These are phyloP conservation scores for Phytophthora palmivora DNA, from an alignment of 352 stramenopile genomes.

Conservation along the genomic window DNA sequence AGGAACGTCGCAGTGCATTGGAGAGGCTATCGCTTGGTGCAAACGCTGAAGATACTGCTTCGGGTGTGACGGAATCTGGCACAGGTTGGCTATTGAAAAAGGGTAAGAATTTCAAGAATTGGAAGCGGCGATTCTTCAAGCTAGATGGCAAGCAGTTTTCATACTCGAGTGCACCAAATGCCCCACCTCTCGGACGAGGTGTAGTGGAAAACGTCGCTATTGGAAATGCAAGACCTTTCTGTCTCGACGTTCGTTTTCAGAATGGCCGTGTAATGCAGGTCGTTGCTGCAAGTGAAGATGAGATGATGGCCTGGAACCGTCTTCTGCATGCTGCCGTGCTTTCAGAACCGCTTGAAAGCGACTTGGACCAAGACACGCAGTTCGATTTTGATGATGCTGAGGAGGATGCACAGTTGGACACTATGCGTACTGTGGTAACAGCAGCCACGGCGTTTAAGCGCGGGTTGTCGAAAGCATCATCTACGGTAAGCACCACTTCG, in stretches of 20 bases:
- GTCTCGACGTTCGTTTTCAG: constrained; percentile 66
- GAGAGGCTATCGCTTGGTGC: constrained; percentile 34
- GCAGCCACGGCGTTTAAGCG: constrained; percentile 50
- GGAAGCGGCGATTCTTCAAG: constrained; percentile 71
- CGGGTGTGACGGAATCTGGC: constrained; percentile 36
- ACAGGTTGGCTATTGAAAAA: constrained; percentile 67
- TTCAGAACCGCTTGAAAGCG: constrained; percentile 35
- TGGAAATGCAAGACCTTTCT: constrained; percentile 72
- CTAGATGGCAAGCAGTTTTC: constrained; percentile 65
- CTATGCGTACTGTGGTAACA: constrained; percentile 41
- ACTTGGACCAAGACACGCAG: constrained; percentile 40
- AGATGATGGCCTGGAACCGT: constrained; percentile 71
- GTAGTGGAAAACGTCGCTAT: constrained; percentile 62
- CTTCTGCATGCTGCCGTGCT: constrained; percentile 57
- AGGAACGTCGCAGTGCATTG: constrained; percentile 32
- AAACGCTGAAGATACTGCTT: constrained; percentile 21
- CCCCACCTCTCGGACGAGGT: constrained; percentile 51
- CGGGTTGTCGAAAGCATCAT: constrained; percentile 39
- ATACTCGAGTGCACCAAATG: constrained; percentile 53
- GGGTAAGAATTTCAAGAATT: constrained; percentile 70
- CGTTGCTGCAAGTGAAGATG: constrained; percentile 53
- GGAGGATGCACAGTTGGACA: constrained; percentile 48
- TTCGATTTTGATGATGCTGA: constrained; percentile 67
- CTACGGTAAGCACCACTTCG: constrained; percentile 29
- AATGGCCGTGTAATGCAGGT: constrained; percentile 73